Conservation (phyloP, 2,329 filamentous ascomycete genomes). For the Aspergillus flavus region DNA sequence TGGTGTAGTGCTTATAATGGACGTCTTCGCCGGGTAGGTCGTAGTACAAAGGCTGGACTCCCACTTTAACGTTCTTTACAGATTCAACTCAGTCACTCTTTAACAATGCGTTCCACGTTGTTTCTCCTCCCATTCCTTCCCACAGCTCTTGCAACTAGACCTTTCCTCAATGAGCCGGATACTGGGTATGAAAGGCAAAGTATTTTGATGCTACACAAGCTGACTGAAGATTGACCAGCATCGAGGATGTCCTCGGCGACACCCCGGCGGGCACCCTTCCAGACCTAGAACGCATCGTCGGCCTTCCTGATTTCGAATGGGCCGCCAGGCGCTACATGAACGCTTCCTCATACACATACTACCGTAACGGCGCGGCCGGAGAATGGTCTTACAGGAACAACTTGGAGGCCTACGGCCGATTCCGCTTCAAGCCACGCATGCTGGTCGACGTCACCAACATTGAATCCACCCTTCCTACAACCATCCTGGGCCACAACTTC, state of each 20-base stretch:
- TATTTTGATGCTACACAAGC: too few relatives aligned
- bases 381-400: constrained; percentile 18
- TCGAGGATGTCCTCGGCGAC: constrained; percentile 9
- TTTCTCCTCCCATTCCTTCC: constrained; percentile 8
- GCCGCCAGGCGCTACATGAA: constrained; percentile 14
- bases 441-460: constrained; percentile 15
- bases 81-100: constrained; percentile 1
- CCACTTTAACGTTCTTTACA: neutral
- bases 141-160: constrained; percentile 9
- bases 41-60: neutral
- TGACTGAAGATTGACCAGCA: neutral
- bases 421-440: constrained; percentile 13
- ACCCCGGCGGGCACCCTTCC: constrained; percentile 11
- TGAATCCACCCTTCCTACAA: constrained; percentile 10
- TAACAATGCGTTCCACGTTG: constrained; percentile 9
- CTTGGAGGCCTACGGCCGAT: constrained; percentile 11
- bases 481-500: constrained; percentile 15
- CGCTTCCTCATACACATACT: constrained; percentile 16
- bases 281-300: constrained; percentile 6
- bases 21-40: neutral
- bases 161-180: constrained; percentile 15
- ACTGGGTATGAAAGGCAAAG: constrained; percentile 4
- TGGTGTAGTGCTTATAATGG: neutral
- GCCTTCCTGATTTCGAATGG: constrained; percentile 16
- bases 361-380: constrained; percentile 15